Percentiles rank a stretch among this genome's conserved stretches.
These are phyloP conservation scores for Petunia secreta DNA, from an alignment of 257 asterid species.

Conservation along the genomic window DNA sequence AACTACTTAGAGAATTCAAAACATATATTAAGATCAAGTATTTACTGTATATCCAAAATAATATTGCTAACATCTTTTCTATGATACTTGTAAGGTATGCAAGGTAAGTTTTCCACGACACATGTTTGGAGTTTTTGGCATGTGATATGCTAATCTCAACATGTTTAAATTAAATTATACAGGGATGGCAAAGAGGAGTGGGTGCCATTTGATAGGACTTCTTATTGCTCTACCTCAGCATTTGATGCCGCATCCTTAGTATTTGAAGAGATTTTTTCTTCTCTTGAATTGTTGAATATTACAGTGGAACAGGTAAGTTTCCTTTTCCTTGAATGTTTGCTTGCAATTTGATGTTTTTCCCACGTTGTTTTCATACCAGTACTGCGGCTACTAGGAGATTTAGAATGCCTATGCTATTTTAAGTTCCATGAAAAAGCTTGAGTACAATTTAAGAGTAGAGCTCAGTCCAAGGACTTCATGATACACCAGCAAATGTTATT, in stretches of 20 bases:
- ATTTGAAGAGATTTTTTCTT: constrained; percentile 63
- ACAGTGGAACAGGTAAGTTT: constrained; percentile 82
- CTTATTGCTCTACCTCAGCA: constrained; percentile 78
- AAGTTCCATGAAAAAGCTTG: not conserved
- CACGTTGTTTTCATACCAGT: not conserved
- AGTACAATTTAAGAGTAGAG: not conserved
- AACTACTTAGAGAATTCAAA: too few species aligned
- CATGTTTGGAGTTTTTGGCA: not conserved
- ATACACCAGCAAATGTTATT: too few species aligned
- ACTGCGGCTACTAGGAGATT: not conserved
- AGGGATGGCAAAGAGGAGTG: constrained; percentile 85
- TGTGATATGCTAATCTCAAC: not conserved
- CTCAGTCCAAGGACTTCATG: not conserved
- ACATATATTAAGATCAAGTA: too few species aligned
- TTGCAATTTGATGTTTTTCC: not conserved
- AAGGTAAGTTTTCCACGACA: not conserved
- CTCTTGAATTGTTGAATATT: constrained; percentile 78
- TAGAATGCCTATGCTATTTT: not conserved
- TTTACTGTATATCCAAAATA: too few species aligned
- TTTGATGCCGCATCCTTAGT: constrained; percentile 81
- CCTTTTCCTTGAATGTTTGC: not conserved
- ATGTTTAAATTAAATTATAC: constrained; percentile 24
- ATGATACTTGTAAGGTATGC: too few species aligned
- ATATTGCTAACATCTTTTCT: too few species aligned
- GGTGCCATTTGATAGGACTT: constrained; percentile 77